A percentile compares a stretch with the other conserved stretches of the same genome.
phyloP scores from a whole-genome alignment of 306 rosid species.

The Sphenostylis stenocarpa region DNA sequence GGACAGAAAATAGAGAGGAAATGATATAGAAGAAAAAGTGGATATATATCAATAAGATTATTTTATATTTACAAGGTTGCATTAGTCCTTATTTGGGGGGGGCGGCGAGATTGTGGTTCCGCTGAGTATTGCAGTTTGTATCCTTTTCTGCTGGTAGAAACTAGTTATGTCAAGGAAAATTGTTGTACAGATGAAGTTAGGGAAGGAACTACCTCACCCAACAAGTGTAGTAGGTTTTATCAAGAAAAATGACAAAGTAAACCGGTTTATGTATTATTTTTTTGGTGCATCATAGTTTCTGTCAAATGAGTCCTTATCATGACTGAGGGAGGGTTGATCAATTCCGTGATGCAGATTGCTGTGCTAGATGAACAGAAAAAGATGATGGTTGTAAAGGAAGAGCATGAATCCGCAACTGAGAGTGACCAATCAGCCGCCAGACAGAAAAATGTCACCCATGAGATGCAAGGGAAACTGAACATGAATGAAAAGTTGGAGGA shows the following conservation, averaged over 20 bases:
- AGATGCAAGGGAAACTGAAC: conserved; percentile 40
- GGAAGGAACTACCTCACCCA: conserved; percentile 9
- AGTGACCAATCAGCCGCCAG: conserved; percentile 31
- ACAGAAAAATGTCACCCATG: conserved; percentile 29
- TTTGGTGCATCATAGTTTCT: background rate
- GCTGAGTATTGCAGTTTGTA: background rate
- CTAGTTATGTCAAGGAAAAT: background rate
- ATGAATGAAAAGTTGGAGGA: conserved; percentile 52
- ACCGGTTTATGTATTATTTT: conserved; percentile 10
- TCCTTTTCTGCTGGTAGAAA: background rate
- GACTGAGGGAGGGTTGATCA: conserved; percentile 20
- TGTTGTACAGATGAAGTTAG: background rate
- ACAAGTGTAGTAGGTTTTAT: background rate
- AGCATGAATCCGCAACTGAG: conserved; percentile 38
- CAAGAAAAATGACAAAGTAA: background rate
- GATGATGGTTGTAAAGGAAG: conserved; percentile 43
- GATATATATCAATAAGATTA: background rate
- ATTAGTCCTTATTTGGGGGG: background rate
- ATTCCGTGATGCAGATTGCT: conserved; percentile 61
- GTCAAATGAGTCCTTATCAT: background rate
- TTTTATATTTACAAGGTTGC: background rate
- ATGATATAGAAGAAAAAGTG: background rate
- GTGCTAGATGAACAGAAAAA: conserved; percentile 75
- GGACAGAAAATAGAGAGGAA: background rate
- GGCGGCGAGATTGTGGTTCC: background rate